Base-by-base conservation (phyloP, 768 basidiomycete genomes). In the Mycena indigotica region DNA sequence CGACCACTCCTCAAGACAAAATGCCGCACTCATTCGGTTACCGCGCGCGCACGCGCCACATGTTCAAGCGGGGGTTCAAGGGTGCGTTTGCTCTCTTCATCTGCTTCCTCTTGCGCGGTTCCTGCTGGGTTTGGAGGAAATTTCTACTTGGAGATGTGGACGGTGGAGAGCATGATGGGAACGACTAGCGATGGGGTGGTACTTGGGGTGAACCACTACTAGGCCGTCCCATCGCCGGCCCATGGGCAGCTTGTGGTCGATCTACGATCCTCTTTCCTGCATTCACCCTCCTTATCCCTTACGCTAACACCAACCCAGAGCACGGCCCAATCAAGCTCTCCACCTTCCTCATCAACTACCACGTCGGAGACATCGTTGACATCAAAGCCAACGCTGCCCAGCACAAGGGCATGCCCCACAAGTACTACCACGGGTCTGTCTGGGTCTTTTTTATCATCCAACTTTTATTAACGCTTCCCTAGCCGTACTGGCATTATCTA, bases 11-110 rank as follows among this genome's bases (percentile, higher is more conserved):
- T 65, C 80, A 73, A 83, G 85, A n/a, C n/a, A 86, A 87, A 75
- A 98, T 99, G 96, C 96, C 96, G 82, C 94, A 98, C 93, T 98
- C 96, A 56, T 99, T 89, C 86, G 96, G 96, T 93, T 93, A 95
- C 84, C 89, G 96, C 75, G 96, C 96, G 91, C 95, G 96, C 69
- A 98, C 96, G 88, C 95, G 96, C 88, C 82, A 95, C 81, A 97
- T 98, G 95, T 98, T 99, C 91, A 95, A 92, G 87, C 84, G 91
- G 81, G 90, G 88, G 71, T 98, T 98, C 89, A 96, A 96, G 86
- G 87, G 95, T 95, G 76, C 69, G 83, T 73, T 48, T 35, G 66
- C 54, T 23, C 46, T 26, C 25, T 30, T 8, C n/a, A n/a, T n/a
- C n/a, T n/a, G n/a, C n/a, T n/a, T n/a, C n/a, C n/a, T n/a, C n/a